Evolutionary conservation across 2,329 filamentous ascomycete species (phyloP).

Genomic region (Chaetoscypha palmicola): DNA sequence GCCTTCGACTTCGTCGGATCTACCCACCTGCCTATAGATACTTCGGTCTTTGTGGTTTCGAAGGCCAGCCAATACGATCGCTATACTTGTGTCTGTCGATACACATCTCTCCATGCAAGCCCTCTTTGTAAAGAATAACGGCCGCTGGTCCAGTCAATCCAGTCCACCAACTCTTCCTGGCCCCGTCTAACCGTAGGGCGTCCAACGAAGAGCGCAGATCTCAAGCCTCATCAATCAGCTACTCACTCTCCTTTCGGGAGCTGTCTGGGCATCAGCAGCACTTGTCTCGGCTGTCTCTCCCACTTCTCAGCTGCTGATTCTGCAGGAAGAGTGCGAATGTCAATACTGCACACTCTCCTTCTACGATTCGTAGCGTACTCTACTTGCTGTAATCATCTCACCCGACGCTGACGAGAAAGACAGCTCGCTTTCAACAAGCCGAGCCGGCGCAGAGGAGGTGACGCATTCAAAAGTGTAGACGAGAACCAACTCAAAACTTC

Average conservation of each 20-base stretch:
- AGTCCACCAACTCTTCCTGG: neutral
- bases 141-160: neutral
- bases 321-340: too few species aligned
- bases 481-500: neutral
- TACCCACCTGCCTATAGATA: too few species aligned
- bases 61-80: neutral
- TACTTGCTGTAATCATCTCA: neutral
- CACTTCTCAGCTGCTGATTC: slow-evolving; percentile 3
- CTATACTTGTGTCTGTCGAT: neutral
- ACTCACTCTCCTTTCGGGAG: too few species aligned
- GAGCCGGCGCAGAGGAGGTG: neutral
- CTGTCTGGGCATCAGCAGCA: slow-evolving; percentile 1
- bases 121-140: neutral
- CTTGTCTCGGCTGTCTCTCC: neutral
- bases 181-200: neutral
- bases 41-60: neutral
- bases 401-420: slow-evolving; percentile 4
- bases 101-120: neutral
- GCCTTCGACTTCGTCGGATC: too few species aligned
- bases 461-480: neutral
- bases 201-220: neutral
- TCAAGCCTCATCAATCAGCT: slow-evolving; percentile 4
- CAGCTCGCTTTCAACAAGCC: neutral
- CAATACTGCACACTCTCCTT: too few species aligned
- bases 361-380: neutral